Percentiles rank a stretch among this genome's conserved stretches.
phyloP scores from a whole-genome alignment of 371 early-diverging fungal genomes.

The Haplosporangium sp. region DNA sequence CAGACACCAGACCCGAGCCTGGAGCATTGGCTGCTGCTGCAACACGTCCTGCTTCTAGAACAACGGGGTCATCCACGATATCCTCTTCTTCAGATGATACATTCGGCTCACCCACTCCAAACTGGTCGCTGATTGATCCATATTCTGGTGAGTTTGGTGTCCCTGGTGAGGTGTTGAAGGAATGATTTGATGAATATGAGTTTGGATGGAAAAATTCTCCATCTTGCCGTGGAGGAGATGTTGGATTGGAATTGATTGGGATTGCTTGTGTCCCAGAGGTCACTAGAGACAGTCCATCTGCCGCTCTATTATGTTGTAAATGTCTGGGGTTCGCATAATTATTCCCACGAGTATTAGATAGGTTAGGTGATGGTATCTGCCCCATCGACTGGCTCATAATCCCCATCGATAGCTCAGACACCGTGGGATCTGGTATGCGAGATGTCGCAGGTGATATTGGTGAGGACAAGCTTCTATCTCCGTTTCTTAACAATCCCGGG shows the following conservation, averaged over 20 bases:
- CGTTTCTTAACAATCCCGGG: slow-evolving; percentile 21
- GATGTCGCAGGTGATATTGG: slow-evolving; percentile 13
- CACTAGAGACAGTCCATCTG: slow-evolving; percentile 31
- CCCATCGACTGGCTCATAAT: slow-evolving; percentile 37
- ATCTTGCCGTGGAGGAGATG: slow-evolving; percentile 21
- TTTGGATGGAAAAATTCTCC: slow-evolving; percentile 15
- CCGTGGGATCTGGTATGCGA: slow-evolving; percentile 12
- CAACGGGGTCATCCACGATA: slow-evolving; percentile 51
- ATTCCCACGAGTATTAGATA: background rate
- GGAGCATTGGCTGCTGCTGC: slow-evolving; percentile 54
- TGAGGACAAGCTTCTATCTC: slow-evolving; percentile 16
- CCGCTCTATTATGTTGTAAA: slow-evolving; percentile 3
- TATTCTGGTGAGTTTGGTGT: slow-evolving; percentile 51
- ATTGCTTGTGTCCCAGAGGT: slow-evolving; percentile 37
- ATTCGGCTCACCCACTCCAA: slow-evolving; percentile 24
- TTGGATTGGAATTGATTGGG: slow-evolving; percentile 18
- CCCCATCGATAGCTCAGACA: slow-evolving; percentile 36
- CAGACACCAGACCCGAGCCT: slow-evolving; percentile 48
- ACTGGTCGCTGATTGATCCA: slow-evolving; percentile 37
- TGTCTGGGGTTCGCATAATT: background rate
- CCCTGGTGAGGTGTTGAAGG: slow-evolving; percentile 27
- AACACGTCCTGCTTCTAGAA: slow-evolving; percentile 40
- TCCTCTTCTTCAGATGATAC: slow-evolving; percentile 52
- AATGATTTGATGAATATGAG: slow-evolving; percentile 45
- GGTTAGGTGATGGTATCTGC: slow-evolving; percentile 20